Base-by-base conservation (phyloP, 306 rosid species). In the Leucaena leucocephala region DNA sequence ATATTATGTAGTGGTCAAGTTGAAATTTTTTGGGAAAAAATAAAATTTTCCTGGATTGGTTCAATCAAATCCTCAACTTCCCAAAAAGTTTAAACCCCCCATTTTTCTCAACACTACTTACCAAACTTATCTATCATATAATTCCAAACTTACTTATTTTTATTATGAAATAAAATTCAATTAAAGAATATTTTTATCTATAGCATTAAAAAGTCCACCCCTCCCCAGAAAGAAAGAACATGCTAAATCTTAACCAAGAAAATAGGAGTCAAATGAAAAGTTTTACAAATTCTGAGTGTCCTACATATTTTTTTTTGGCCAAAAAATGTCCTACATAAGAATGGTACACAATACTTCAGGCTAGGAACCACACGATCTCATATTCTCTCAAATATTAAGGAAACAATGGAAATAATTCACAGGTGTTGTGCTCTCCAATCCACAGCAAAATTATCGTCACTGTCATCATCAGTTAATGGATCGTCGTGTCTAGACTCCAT, bases 401-500 rank as follows among this genome's bases (percentile, higher is more conserved):
- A 0, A 19, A 57, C 3, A 35, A 35, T 69, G 55, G 78, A 59
- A 58, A 50, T 66, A 54, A 74, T 74, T 83, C 88, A 94, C 85
- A 86, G 76, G 82, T 92, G 97, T 77, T 94, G 98, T 82, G 98
- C 98, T 84, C 98, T 88, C 98, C 98, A 94, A 77, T 94, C 97
- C 76, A 94, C 91, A 8, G 96, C 91, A 77, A 90, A 92, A 86
- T 92, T 79, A 58, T 80, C 95, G 65, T 81, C 91, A 72, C 90
- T 79, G 45, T 94, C 97, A 57, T 84, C 95, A 81, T 92, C 98
- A 48, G 93, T 94, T 38, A 86, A 89, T 38, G 96, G 87, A 44
- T 85, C 91, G 58, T 88, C 90, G 16, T 39, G 89, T 42, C 34
- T 80, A 9, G 93, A 75, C 64, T 81, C 84, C 49, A 55, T 67